Base-by-base conservation (phyloP, 2,329 filamentous ascomycete species). In the Colletotrichum acutatum region DNA sequence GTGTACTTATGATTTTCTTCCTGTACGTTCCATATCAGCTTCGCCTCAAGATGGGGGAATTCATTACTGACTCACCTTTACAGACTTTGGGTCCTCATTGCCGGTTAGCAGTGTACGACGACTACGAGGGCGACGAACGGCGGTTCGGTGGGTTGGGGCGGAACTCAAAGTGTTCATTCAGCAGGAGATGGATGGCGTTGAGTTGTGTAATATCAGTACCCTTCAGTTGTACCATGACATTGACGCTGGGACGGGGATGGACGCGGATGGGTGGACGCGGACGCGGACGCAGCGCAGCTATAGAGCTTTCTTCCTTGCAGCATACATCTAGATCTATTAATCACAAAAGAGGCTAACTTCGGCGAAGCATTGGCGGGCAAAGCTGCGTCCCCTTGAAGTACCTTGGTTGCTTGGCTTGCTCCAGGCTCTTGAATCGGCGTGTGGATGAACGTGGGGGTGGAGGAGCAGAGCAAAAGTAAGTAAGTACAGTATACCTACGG, bases 1-100 rank as follows among this genome's bases (percentile, higher is more conserved):
- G 96, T 74, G 94, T 98, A 62, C 84, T 98, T 78, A 98, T 98
- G 95, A 95, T 97, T 82, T 97, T 96, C 90, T 94, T 93, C 86
- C 85, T 94, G 86, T 90, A 74, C 7, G 70, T 66, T 85, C 86
- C 85, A 32, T 28, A 19, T 37, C 7, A 28, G n/a, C 26, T 57
- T 78, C 75, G 74, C 77, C 11, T 66, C 54, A 37, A n/a, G 8
- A 49, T 78, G 16, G 2, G 2, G 14, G n/a, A 32, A 57, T n/a
- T 46, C 9, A 11, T 53, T 46, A 34, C 75, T 76, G 32, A 75
- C 64, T 24, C 42, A 34, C 5, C 19, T 8, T 8, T 26, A 5
- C 78, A 87, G 88, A 63, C 85, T 93, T 72, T 93, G 91, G 91
- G 91, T 93, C 62, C 86, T 93, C 76, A 90, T 93, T 74, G 88